Percentiles rank a stretch among this genome's conserved stretches.
phyloP scores from a whole-genome alignment of 2,329 filamentous ascomycete genomes.

The Byssoonygena ceratinophila region DNA sequence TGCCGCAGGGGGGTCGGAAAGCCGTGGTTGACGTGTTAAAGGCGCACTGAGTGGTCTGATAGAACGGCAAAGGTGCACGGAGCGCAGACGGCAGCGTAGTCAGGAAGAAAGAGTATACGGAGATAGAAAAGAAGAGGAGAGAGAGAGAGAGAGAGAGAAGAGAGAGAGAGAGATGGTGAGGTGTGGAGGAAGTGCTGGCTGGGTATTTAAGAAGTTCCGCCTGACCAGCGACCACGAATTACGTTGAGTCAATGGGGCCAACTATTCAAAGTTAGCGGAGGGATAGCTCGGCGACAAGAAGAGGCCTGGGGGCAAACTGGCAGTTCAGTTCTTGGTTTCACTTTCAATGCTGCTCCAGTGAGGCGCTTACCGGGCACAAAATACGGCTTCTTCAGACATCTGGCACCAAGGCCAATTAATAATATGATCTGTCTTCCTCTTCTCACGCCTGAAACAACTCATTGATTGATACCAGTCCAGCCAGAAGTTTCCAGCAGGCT shows the following conservation, averaged over 20 bases:
- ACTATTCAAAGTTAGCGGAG: not conserved
- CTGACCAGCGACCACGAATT: not conserved
- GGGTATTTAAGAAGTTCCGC: constrained; percentile 1
- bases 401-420: not conserved
- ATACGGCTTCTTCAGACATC: not conserved
- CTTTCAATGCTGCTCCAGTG: constrained; percentile 5
- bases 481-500: too few species aligned
- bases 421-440: not conserved
- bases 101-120: not conserved
- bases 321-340: not conserved
- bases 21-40: not conserved
- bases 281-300: not conserved
- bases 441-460: not conserved
- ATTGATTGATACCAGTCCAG: too few species aligned
- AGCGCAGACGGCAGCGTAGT: not conserved
- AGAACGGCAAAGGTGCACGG: not conserved
- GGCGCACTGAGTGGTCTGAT: not conserved
- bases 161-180: not conserved
- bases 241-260: not conserved
- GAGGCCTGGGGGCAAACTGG: constrained; percentile 9
- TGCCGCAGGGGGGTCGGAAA: not conserved
- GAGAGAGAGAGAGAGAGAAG: not conserved
- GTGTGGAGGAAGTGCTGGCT: not conserved
- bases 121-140: not conserved
- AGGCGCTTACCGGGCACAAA: constrained; percentile 2